These are phyloP conservation scores for Mycena vulgaris DNA, from an alignment of 768 basidiomycete species.

Conservation along the genomic window DNA sequence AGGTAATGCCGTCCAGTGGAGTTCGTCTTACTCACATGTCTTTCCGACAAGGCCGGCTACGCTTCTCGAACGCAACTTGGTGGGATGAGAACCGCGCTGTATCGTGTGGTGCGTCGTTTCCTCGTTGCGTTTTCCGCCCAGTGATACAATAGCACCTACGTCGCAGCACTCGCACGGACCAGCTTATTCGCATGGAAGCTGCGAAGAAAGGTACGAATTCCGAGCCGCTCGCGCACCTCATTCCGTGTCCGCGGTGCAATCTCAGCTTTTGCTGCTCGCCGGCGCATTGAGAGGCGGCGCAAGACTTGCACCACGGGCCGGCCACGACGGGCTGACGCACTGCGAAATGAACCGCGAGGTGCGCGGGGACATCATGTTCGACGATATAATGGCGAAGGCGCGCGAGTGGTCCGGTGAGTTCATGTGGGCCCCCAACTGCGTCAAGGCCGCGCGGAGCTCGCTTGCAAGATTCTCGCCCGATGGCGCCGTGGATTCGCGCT, in stretches of 20 bases:
- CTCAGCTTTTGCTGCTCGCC: constrained; percentile 46
- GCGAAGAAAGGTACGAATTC: constrained; percentile 4
- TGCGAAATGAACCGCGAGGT: constrained; percentile 46
- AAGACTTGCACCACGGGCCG: constrained; percentile 38
- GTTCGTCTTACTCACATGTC: neutral
- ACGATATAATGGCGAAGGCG: neutral
- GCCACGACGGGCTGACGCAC: constrained; percentile 40
- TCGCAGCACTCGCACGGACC: constrained; percentile 44
- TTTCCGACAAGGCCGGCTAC: constrained; percentile 7
- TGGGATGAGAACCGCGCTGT: constrained; percentile 44
- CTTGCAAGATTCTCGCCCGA: constrained; percentile 29
- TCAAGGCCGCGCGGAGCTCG: constrained; percentile 44
- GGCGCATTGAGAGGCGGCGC: constrained; percentile 42
- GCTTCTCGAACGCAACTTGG: constrained; percentile 31
- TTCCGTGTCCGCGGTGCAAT: constrained; percentile 43
- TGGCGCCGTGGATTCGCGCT: constrained; percentile 42
- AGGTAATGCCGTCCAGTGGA: neutral
- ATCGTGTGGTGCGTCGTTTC: constrained; percentile 39
- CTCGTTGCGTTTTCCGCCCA: neutral
- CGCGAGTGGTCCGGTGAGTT: constrained; percentile 34
- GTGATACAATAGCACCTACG: neutral
- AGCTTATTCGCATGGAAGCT: constrained; percentile 43
- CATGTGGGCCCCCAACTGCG: constrained; percentile 50
- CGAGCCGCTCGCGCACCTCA: constrained; percentile 24
- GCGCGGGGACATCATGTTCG: constrained; percentile 35